Evolutionary conservation across 2,329 filamentous ascomycete genomes (phyloP).

Genomic region (Neofusicoccum sp.): DNA sequence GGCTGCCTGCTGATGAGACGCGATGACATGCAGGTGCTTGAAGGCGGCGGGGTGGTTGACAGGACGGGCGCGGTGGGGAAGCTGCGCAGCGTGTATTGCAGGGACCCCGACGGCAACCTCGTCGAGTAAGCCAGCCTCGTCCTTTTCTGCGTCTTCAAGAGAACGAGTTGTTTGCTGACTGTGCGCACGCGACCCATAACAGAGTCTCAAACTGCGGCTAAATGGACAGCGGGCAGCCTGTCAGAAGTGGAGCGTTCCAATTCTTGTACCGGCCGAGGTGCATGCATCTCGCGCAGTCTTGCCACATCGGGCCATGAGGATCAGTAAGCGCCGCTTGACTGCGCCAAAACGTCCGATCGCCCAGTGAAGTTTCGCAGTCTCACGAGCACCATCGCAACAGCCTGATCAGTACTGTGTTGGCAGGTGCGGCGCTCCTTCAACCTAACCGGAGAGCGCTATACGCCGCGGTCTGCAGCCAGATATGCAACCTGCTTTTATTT

Average conservation of each 20-base stretch:
- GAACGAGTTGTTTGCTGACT: not conserved
- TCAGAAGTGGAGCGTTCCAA: not conserved
- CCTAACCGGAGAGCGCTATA: too few relatives aligned
- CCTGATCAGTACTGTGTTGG: too few relatives aligned
- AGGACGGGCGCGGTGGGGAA: conserved; percentile 18
- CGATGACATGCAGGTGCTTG: not conserved
- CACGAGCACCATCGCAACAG: too few relatives aligned
- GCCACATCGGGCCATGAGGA: too few relatives aligned
- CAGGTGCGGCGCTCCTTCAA: too few relatives aligned
- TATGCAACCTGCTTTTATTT: too few relatives aligned
- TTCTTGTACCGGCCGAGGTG: not conserved
- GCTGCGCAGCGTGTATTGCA: conserved; percentile 21
- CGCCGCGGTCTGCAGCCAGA: too few relatives aligned
- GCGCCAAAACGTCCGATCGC: too few relatives aligned
- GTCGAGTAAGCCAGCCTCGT: conserved; percentile 18
- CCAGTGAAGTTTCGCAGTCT: too few relatives aligned
- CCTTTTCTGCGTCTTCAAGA: too few relatives aligned
- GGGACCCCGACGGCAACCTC: conserved; percentile 22
- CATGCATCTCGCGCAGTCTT: too few relatives aligned
- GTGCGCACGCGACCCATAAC: not conserved
- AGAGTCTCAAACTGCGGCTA: conserved; percentile 1
- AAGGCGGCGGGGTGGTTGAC: not conserved
- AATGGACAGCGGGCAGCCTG: not conserved
- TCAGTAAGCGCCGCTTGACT: too few relatives aligned
- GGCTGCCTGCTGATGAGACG: not conserved